Evolutionary conservation across 139 green algal genomes (phyloP), one percentile per base, ranked within the genome.

Genomic region (Chlorella sp.): DNA sequence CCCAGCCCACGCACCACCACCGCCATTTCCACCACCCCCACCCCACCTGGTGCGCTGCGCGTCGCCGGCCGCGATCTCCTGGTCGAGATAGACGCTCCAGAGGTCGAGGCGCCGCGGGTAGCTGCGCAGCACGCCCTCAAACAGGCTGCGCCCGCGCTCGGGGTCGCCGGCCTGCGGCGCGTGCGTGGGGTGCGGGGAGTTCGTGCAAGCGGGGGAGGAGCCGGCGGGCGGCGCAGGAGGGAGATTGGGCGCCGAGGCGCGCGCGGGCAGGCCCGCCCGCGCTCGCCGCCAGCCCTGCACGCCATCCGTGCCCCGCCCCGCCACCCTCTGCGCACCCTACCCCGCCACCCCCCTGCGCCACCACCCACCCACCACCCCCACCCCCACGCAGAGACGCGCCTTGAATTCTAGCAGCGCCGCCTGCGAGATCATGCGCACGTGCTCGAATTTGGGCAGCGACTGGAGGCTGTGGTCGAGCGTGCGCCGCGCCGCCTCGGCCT

Each of bases 11-110:
- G 14, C 14, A 27, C 46, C 14, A 55, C 14, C 46, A 14, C 46
- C 17, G 14, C 46, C 17, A n/a, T n/a, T n/a, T n/a, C n/a, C n/a
- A n/a, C n/a, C n/a, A n/a, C n/a, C n/a, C n/a, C n/a, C n/a, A n/a
- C n/a, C n/a, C n/a, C 38, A 73, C 73, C 73, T 48, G 8, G 73
- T 73, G 40, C 76, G 66, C 42, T 62, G 33, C 66, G 76, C 35
- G 23, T 80, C 76, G 0, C 78, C 73, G 5, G n/a, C 9, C 25
- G 55, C 27, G 50, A 86, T 74, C 51, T 86, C 93, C 88, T 99
- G 95, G 77, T 99, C 96, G 2, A 98, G 76, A 85, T 98, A 99
- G 2, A 97, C 80, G 77, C 85, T 95, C 96, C 95, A 98, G 31
- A 99, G 77, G 82, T 99, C 96, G n/a, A 94, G 79, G 23, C 95